Evolutionary conservation across 108 stramenopile genomes (phyloP).

Genomic region (Schizochytrium sp.): DNA sequence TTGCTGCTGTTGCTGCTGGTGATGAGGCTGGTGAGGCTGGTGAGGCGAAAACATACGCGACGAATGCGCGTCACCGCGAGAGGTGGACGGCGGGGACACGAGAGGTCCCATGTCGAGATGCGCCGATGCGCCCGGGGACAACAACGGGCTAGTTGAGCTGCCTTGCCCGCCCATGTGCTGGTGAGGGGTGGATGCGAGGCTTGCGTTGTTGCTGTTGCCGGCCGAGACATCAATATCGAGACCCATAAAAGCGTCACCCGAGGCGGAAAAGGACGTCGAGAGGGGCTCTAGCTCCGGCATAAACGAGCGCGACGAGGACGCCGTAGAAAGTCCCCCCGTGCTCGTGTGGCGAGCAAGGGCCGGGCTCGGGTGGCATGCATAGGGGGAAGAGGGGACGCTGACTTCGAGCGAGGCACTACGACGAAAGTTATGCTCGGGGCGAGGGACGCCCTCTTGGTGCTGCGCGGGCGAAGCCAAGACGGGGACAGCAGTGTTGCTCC

Average conservation of each 20-base stretch:
- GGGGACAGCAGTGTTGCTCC: not conserved
- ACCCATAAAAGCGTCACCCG: not conserved
- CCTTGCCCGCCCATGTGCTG: not conserved
- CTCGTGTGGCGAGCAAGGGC: not conserved
- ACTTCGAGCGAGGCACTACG: not conserved
- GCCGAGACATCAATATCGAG: not conserved
- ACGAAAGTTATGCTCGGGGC: not conserved
- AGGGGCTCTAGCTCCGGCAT: not conserved
- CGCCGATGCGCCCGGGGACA: not conserved
- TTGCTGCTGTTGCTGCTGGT: not conserved
- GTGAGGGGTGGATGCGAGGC: not conserved
- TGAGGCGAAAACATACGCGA: not conserved
- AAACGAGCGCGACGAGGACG: not conserved
- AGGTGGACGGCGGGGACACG: not conserved
- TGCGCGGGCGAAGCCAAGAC: not conserved
- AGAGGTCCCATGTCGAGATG: not conserved
- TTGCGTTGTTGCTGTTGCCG: not conserved
- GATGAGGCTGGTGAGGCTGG: no score
- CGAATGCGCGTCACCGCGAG: not conserved
- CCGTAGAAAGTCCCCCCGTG: not conserved
- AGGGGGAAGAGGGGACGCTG: not conserved
- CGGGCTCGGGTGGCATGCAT: not conserved
- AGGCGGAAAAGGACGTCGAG: not conserved
- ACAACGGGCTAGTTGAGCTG: not conserved
- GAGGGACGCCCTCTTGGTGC: not conserved